phyloP scores from a whole-genome alignment of 2,329 filamentous ascomycete genomes.

The Colletotrichum ledebouriae region DNA sequence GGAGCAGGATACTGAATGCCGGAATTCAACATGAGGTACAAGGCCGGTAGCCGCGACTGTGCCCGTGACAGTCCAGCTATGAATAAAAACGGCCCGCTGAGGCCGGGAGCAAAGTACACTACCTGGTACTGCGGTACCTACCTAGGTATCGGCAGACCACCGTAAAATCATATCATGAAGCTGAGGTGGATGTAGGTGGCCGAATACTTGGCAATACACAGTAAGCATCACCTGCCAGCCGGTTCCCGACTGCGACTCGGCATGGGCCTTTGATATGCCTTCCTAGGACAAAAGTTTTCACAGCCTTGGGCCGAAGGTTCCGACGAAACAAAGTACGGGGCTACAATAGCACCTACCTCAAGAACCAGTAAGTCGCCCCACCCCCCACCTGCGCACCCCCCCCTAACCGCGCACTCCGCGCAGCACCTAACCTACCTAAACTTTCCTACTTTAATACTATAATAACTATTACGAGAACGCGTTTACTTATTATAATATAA shows the following conservation, averaged over 20 bases:
- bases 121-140: too few species aligned
- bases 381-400: too few species aligned
- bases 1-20: slow-evolving; percentile 2
- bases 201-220: slow-evolving; percentile 24
- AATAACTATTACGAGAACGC: too few species aligned
- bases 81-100: slow-evolving; percentile 3
- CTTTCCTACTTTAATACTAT: too few species aligned
- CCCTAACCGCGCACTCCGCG: too few species aligned
- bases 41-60: slow-evolving; percentile 2
- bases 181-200: slow-evolving; percentile 6
- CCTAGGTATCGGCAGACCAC: slow-evolving; percentile 10
- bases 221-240: neutral
- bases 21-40: neutral
- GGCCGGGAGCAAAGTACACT: neutral
- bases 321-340: neutral
- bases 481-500: too few species aligned
- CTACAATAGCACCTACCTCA: too few species aligned
- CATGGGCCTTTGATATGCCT: slow-evolving; percentile 3
- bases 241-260: neutral
- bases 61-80: slow-evolving; percentile 6
- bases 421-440: too few species aligned
- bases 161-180: slow-evolving; percentile 10
- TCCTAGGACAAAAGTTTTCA: slow-evolving; percentile 16
- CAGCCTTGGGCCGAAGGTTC: neutral
- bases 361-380: too few species aligned